These are phyloP conservation scores for Alliaria petiolata DNA, from an alignment of 345 rosid genomes.

Conservation along the genomic window DNA sequence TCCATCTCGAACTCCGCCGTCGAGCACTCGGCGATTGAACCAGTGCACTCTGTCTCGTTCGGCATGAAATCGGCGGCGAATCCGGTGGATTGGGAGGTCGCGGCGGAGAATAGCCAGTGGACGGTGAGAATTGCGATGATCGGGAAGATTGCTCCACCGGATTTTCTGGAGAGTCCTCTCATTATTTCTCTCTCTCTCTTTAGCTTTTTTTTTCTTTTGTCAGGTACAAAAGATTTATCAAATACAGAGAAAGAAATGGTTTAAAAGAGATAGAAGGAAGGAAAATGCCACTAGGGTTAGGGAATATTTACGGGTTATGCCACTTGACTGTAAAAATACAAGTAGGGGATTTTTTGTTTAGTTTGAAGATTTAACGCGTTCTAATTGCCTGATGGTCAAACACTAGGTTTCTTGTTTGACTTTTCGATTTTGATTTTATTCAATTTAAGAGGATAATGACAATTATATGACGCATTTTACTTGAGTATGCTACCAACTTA, in stretches of 20 bases:
- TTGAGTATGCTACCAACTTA: not conserved
- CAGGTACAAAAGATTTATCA: not conserved
- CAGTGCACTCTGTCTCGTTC: constrained; percentile 48
- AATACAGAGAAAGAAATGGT: constrained; percentile 18
- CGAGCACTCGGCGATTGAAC: constrained; percentile 69
- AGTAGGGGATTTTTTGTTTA: too few species aligned
- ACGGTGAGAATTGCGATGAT: constrained; percentile 45
- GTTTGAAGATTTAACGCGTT: constrained; percentile 22
- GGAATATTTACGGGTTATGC: constrained; percentile 24
- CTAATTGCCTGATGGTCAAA: not conserved
- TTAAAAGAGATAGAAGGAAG: constrained; percentile 11
- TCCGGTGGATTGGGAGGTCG: constrained; percentile 29
- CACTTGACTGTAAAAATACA: constrained; percentile 21
- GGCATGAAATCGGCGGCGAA: constrained; percentile 38
- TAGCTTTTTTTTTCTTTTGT: not conserved
- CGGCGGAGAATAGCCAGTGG: constrained; percentile 22
- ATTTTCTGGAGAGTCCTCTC: constrained; percentile 19
- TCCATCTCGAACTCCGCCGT: constrained; percentile 58
- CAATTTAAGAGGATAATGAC: not conserved
- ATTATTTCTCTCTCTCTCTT: not conserved
- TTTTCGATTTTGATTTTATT: not conserved
- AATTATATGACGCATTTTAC: not conserved
- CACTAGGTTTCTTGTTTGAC: not conserved
- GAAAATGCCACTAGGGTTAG: constrained; percentile 29
- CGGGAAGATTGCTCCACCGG: constrained; percentile 10